Evolutionary conservation across 345 rosid species (phyloP), one percentile per base, ranked within the genome.

Genomic region (Eucalyptus pauciflora): DNA sequence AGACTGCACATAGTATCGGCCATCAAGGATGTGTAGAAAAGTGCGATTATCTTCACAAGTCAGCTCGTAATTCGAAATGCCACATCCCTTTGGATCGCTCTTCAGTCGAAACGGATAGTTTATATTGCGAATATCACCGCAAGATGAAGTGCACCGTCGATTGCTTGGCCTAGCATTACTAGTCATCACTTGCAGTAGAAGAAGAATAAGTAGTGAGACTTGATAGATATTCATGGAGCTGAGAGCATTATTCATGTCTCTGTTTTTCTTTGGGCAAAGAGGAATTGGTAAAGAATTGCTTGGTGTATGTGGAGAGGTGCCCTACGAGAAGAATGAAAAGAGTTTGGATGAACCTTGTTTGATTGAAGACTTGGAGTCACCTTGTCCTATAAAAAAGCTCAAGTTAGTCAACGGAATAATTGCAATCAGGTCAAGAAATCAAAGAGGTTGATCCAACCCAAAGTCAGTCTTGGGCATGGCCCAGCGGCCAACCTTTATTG

Each of bases 1-100:
- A 71, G 27, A 71, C 3, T 37, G 46, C 83, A 71, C 83, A 10
- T 37, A 18, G 2, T 17, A 37, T 10, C 46, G 5, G 1, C 7
- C 27, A 37, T 37, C 46, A 10, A 0, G 1, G 6, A 5, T 5
- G 46, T 37, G 18, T 10, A 37, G 8, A 71, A 71, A 2, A 2
- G 14, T 71, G 25, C 27, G 8, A 71, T 71, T 71, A 71, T 37
- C 14, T 71, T 71, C 45, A 17, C 81, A 71, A 33, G 11, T 5
- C 13, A 33, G 7, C 13, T 37, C 46, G 4, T 33, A 17, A 10
- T 17, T 18, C 1, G 2, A 4, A 1, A 1, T 3, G 2, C 46
- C 46, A 11, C 83, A 37, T 71, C 83, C 27, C 12, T 71, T 71
- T 20, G 27, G 3, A 20, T 71, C 8, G 1, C 27, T 71, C 83